phyloP scores from a whole-genome alignment of 257 asterid genomes.

The Forsythia viridissima region DNA sequence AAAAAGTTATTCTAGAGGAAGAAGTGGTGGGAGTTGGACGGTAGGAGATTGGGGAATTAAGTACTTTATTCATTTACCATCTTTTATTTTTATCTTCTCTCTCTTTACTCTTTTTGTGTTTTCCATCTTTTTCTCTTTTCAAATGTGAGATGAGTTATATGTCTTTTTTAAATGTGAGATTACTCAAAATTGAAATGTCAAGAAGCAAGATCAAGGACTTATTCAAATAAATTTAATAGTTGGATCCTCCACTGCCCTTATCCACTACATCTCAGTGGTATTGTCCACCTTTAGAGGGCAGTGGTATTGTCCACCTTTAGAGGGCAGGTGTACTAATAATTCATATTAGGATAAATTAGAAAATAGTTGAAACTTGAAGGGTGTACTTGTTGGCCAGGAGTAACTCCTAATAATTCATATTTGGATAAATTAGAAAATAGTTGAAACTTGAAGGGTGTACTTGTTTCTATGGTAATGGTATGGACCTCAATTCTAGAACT shows the following conservation, averaged over 20 bases:
- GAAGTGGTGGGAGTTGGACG: not conserved
- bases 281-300: too few relatives aligned
- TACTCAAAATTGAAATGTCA: too few relatives aligned
- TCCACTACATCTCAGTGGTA: too few relatives aligned
- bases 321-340: too few relatives aligned
- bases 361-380: not conserved
- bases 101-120: not conserved
- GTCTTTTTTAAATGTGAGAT: not conserved
- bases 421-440: too few relatives aligned
- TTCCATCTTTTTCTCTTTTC: not conserved
- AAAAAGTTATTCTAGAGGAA: not conserved
- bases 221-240: too few relatives aligned
- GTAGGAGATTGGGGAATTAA: not conserved
- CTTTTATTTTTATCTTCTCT: not conserved
- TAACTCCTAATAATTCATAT: too few relatives aligned
- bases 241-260: too few relatives aligned
- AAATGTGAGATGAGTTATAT: not conserved
- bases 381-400: not conserved
- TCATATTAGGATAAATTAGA: too few relatives aligned
- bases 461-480: not conserved
- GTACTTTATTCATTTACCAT: too few relatives aligned
- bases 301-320: too few relatives aligned
- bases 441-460: not conserved
- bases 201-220: too few relatives aligned
- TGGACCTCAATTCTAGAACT: not conserved